A percentile compares a stretch with the other conserved stretches of the same genome.
phyloP scores from a whole-genome alignment of 2,329 filamentous ascomycete species.

The Alternaria conjuncta region DNA sequence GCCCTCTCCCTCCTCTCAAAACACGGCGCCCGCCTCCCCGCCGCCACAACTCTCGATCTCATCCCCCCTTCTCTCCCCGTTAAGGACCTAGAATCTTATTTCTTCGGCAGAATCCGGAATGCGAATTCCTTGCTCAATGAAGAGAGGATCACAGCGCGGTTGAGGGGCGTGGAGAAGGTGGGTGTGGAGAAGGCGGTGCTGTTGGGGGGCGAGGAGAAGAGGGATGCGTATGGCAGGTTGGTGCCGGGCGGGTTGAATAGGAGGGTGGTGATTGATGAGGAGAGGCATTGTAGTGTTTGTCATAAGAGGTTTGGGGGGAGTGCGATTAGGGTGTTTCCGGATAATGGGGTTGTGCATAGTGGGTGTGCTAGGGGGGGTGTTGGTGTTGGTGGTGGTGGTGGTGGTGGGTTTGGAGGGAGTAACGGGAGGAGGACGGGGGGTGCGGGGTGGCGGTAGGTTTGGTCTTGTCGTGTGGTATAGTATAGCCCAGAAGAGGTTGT shows the following conservation, averaged over 20 bases:
- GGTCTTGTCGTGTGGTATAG: not conserved
- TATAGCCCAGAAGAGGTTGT: not conserved
- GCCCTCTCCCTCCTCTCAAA: constrained; percentile 88
- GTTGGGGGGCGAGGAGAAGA: constrained; percentile 71
- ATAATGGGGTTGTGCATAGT: constrained; percentile 61
- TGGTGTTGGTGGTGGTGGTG: constrained; percentile 14
- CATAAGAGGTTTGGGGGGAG: constrained; percentile 91
- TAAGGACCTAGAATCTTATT: constrained; percentile 83
- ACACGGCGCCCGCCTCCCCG: constrained; percentile 89
- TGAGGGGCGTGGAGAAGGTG: constrained; percentile 82
- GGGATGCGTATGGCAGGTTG: constrained; percentile 60
- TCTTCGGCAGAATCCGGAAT: constrained; percentile 85
- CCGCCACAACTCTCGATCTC: constrained; percentile 81
- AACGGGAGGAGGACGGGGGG: constrained; percentile 17
- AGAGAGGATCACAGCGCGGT: constrained; percentile 74
- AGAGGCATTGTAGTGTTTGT: constrained; percentile 88
- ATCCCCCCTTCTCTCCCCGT: constrained; percentile 84
- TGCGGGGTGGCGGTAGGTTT: constrained; percentile 5
- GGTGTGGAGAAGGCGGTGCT: constrained; percentile 74
- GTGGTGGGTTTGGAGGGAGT: constrained; percentile 50
- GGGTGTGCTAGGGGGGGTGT: constrained; percentile 52
- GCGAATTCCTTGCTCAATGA: constrained; percentile 84
- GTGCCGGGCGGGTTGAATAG: constrained; percentile 61
- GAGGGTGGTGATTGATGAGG: constrained; percentile 83
- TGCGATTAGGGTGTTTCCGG: constrained; percentile 87